Evolutionary conservation across 352 stramenopile genomes (phyloP).

Genomic region (Pythium dissimile): DNA sequence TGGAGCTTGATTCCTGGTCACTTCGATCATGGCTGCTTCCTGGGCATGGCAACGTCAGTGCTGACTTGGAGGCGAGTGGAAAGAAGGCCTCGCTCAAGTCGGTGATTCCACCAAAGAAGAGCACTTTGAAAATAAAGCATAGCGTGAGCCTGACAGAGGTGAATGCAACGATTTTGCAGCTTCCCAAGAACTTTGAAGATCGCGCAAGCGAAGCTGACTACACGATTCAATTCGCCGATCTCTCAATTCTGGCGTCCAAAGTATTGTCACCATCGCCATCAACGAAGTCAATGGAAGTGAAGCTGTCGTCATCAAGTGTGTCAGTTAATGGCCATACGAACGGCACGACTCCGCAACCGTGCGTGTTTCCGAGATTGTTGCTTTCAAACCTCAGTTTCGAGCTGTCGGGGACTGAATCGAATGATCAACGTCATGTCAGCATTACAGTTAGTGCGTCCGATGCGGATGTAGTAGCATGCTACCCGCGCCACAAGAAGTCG

Average conservation of each 20-base stretch:
- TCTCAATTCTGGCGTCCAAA: constrained; percentile 8
- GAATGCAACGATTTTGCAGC: not conserved
- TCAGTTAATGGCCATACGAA: constrained; percentile 3
- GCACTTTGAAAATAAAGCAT: constrained; percentile 6
- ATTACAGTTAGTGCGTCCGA: constrained; percentile 7
- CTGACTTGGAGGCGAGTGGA: constrained; percentile 10
- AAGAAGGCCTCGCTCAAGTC: constrained; percentile 3
- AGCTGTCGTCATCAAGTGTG: constrained; percentile 5
- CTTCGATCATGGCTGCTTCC: constrained; percentile 8
- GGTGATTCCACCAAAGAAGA: constrained; percentile 14
- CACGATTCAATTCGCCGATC: constrained; percentile 1
- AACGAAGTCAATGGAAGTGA: constrained; percentile 18
- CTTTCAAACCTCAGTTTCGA: constrained; percentile 11
- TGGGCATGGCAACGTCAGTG: not conserved
- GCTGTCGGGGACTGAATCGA: constrained; percentile 3
- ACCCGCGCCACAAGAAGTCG: constrained; percentile 6
- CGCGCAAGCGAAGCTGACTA: no score
- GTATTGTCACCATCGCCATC: not conserved
- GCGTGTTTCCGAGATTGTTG: not conserved
- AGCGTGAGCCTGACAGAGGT: constrained; percentile 12
- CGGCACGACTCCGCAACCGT: not conserved
- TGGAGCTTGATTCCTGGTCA: constrained; percentile 18
- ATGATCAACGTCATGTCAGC: not conserved
- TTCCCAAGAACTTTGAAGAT: not conserved
- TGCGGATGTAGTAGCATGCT: constrained; percentile 2